phyloP scores from a whole-genome alignment of 2,329 filamentous ascomycete species.

The Exserohilum rostratum region DNA sequence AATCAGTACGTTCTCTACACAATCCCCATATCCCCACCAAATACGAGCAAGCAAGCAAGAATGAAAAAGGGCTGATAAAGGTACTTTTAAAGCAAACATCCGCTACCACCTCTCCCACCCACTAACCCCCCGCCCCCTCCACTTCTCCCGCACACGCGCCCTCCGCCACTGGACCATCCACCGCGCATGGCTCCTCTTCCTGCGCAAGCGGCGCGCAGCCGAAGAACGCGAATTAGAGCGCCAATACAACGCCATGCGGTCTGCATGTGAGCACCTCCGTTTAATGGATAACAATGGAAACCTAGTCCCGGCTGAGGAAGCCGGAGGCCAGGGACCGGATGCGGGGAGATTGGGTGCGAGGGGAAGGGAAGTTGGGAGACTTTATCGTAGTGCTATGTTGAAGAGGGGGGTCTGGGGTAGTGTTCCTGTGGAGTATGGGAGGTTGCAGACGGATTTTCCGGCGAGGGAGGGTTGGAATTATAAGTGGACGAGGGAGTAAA shows the following conservation, averaged over 20 bases:
- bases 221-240: slow-evolving; percentile 75
- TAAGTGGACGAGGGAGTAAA: slow-evolving; percentile 73
- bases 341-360: slow-evolving; percentile 29
- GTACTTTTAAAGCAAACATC: slow-evolving; percentile 61
- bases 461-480: slow-evolving; percentile 86
- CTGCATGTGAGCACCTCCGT: slow-evolving; percentile 83
- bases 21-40: neutral
- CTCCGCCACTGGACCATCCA: slow-evolving; percentile 99
- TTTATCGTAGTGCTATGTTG: slow-evolving; percentile 88
- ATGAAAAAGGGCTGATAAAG: neutral
- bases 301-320: slow-evolving; percentile 53
- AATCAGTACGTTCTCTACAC: slow-evolving; percentile 45
- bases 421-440: slow-evolving; percentile 90
- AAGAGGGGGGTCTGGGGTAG: slow-evolving; percentile 87
- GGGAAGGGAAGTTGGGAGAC: slow-evolving; percentile 66
- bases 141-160: slow-evolving; percentile 84
- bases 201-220: slow-evolving; percentile 68
- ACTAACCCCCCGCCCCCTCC: slow-evolving; percentile 74
- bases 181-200: slow-evolving; percentile 87
- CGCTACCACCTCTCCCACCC: slow-evolving; percentile 74
- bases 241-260: slow-evolving; percentile 80
- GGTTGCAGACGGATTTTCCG: slow-evolving; percentile 83
- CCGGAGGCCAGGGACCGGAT: slow-evolving; percentile 60
- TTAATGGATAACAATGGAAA: slow-evolving; percentile 55
- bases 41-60: neutral